Conservation (phyloP, 768 basidiomycete genomes). For the Suillus sp. region DNA sequence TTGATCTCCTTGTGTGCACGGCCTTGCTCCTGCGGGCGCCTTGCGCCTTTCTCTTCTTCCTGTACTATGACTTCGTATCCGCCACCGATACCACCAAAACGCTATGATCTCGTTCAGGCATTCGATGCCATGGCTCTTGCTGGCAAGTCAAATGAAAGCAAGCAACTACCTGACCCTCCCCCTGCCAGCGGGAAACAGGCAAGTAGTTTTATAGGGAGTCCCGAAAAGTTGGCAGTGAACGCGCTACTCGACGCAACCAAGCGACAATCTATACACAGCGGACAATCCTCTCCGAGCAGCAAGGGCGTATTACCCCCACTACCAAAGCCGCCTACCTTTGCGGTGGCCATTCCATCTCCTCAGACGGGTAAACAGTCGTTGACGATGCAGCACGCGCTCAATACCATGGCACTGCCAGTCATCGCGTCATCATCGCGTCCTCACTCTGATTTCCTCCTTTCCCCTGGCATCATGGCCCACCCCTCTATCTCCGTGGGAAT, state of each 20-base stretch:
- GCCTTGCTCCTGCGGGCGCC: conserved; percentile 14
- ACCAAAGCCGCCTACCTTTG: conserved; percentile 29
- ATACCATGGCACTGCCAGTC: conserved; percentile 20
- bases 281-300: conserved; percentile 14
- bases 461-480: conserved; percentile 11
- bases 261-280: conserved; percentile 14
- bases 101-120: conserved; percentile 33
- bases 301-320: conserved; percentile 21
- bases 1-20: conserved; percentile 6
- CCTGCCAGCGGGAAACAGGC: background rate
- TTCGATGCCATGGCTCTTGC: conserved; percentile 38
- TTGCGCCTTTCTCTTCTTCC: background rate
- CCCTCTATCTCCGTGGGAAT: conserved; percentile 11
- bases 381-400: conserved; percentile 40
- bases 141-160: conserved; percentile 19
- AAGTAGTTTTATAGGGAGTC: conserved; percentile 50
- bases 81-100: conserved; percentile 18
- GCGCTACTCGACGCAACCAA: conserved; percentile 13
- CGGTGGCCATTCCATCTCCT: conserved; percentile 42
- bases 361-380: conserved; percentile 32
- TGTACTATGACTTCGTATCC: conserved; percentile 7
- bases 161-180: conserved; percentile 21
- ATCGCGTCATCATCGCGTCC: conserved; percentile 31
- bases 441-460: conserved; percentile 33
- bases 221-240: conserved; percentile 16